Percentiles rank a stretch among this genome's conserved stretches.
Conservation (phyloP, 768 basidiomycete genomes). For the Trametopsis cervina region DNA sequence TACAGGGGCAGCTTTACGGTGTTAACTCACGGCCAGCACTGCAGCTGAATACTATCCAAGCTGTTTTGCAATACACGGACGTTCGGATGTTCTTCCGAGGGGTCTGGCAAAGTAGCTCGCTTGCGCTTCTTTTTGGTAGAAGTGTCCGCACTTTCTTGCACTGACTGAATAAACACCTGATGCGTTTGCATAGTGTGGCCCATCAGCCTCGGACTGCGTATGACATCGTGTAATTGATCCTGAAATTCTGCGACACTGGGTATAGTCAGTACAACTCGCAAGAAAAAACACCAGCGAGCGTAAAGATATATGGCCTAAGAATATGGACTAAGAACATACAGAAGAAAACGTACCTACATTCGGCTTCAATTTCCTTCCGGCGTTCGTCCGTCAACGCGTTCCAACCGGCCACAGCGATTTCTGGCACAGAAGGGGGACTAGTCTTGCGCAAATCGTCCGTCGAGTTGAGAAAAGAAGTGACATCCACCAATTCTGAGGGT, state of each 20-base stretch:
- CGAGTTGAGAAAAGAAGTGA: conserved; percentile 22
- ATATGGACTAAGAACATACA: not conserved
- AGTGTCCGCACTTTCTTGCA: conserved; percentile 29
- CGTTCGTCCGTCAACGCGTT: conserved; percentile 7
- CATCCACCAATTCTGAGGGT: conserved; percentile 23
- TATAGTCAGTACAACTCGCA: conserved; percentile 3
- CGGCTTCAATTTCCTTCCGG: conserved; percentile 19
- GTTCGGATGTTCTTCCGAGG: conserved; percentile 36
- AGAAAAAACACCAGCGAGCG: not conserved
- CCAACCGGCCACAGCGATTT: conserved; percentile 6
- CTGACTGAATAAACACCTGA: conserved; percentile 35
- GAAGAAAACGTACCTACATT: conserved; percentile 28
- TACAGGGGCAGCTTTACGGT: not conserved
- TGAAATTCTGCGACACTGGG: conserved; percentile 49
- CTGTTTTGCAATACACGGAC: conserved; percentile 40
- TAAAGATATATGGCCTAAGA: not conserved
- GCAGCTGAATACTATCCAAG: conserved; percentile 46
- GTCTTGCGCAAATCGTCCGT: not conserved
- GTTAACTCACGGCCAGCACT: conserved; percentile 52
- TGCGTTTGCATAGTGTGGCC: conserved; percentile 50
- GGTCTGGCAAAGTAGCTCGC: conserved; percentile 28
- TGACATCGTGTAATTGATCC: conserved; percentile 34
- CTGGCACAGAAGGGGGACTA: conserved; percentile 14
- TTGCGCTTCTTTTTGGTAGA: conserved; percentile 32
- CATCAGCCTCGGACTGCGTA: conserved; percentile 50